These are phyloP conservation scores for Trichoderma simmonsii DNA, from an alignment of 2,329 filamentous ascomycete genomes.

Conservation along the genomic window DNA sequence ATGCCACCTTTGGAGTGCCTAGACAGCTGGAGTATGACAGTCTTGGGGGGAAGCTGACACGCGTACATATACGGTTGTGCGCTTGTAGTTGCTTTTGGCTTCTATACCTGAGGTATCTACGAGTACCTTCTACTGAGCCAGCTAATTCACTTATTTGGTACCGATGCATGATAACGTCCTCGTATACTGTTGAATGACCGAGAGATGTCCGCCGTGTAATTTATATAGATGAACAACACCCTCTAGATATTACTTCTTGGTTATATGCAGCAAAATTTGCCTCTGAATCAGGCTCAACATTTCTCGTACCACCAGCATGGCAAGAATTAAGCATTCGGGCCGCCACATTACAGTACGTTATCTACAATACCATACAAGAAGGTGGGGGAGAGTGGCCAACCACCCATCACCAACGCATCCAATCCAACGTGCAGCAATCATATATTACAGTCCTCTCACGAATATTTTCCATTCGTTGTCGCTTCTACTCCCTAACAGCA, in stretches of 20 bases:
- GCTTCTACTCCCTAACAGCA: background rate
- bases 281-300: background rate
- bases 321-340: too few species aligned
- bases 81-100: background rate
- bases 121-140: background rate
- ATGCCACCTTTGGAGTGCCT: background rate
- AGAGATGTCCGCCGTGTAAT: background rate
- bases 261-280: background rate
- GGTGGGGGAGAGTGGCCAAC: background rate
- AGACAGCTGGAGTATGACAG: background rate
- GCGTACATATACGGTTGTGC: background rate
- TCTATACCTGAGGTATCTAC: background rate
- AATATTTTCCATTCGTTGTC: background rate
- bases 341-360: background rate
- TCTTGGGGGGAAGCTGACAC: background rate
- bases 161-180: too few species aligned
- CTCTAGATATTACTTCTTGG: background rate
- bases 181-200: background rate
- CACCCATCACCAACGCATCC: background rate
- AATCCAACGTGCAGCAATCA: background rate
- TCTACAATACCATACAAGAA: background rate
- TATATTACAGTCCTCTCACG: background rate
- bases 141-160: background rate
- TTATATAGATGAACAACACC: background rate
- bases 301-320: background rate